A percentile compares a stretch with the other conserved stretches of the same genome.
Evolutionary conservation across 106 monocot species (phyloP).

Genomic region (Allium sativum): DNA sequence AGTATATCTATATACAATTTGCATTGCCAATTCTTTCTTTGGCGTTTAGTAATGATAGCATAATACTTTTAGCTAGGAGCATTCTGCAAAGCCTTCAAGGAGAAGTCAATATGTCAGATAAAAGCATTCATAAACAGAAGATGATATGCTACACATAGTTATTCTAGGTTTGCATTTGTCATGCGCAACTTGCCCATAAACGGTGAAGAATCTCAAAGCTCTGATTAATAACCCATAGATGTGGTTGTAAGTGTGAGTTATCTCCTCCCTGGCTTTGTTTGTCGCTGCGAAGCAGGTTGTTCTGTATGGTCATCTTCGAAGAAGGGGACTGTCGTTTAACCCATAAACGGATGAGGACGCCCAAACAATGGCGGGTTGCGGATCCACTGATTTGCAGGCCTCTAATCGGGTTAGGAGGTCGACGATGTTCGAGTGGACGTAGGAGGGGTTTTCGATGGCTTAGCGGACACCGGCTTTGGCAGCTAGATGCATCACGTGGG

Average conservation of each 20-base stretch:
- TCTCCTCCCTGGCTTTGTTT: conserved; percentile 60
- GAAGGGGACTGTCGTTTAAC: conserved; percentile 37
- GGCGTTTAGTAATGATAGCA: too few species aligned
- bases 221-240: conserved; percentile 83
- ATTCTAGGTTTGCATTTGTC: too few species aligned
- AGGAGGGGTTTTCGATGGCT: conserved; percentile 34
- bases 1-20: too few species aligned
- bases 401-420: conserved; percentile 32
- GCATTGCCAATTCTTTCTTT: too few species aligned
- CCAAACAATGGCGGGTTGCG: conserved; percentile 39
- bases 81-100: too few species aligned
- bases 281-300: conserved; percentile 57
- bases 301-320: conserved; percentile 47
- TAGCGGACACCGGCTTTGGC: conserved; percentile 40
- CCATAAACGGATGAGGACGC: conserved; percentile 47
- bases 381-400: conserved; percentile 22
- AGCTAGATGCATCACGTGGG: conserved; percentile 40
- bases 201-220: conserved; percentile 66
- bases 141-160: too few species aligned
- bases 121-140: too few species aligned
- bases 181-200: too few species aligned
- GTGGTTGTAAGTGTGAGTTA: conserved; percentile 66
- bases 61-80: too few species aligned
- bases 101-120: too few species aligned
- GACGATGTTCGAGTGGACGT: conserved; percentile 37